phyloP scores from a whole-genome alignment of 192 early-diverging fungal genomes.

The Coemansia reversa region DNA sequence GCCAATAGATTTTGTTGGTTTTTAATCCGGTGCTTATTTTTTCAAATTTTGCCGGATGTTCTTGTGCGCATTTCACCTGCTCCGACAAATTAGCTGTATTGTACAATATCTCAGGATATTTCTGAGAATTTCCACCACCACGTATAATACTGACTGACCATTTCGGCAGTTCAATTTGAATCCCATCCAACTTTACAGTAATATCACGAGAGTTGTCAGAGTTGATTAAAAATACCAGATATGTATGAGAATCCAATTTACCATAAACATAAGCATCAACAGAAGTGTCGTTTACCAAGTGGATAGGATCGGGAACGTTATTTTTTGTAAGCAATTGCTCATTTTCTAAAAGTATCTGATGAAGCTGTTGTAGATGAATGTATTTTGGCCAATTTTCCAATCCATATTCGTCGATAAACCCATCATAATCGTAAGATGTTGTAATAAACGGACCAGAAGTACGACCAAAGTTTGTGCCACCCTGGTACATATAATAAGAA shows the following conservation, averaged over 20 bases:
- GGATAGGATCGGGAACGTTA: constrained; percentile 12
- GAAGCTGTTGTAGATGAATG: constrained; percentile 40
- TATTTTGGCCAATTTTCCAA: constrained; percentile 55
- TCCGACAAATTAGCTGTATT: constrained; percentile 22
- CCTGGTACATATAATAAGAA: constrained; percentile 65
- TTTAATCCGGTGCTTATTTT: not conserved
- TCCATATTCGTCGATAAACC: constrained; percentile 53
- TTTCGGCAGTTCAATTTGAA: constrained; percentile 12
- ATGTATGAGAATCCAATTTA: not conserved
- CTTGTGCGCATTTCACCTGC: constrained; percentile 10
- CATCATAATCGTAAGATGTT: constrained; percentile 54
- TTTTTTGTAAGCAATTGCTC: constrained; percentile 16
- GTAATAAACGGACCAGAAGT: constrained; percentile 43
- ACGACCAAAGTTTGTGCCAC: constrained; percentile 68
- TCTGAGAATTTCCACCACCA: not conserved
- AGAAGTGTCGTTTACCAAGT: not conserved
- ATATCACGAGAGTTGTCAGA: constrained; percentile 7
- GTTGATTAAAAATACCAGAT: constrained; percentile 42
- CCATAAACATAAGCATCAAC: constrained; percentile 33
- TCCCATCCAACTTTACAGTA: constrained; percentile 19
- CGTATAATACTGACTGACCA: constrained; percentile 46
- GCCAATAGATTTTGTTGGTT: constrained; percentile 11
- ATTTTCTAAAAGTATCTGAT: constrained; percentile 22
- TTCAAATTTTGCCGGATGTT: constrained; percentile 20
- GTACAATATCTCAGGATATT: constrained; percentile 17